Evolutionary conservation across 1,284 basidiomycete species (phyloP).

Genomic region (Trametes sp.): DNA sequence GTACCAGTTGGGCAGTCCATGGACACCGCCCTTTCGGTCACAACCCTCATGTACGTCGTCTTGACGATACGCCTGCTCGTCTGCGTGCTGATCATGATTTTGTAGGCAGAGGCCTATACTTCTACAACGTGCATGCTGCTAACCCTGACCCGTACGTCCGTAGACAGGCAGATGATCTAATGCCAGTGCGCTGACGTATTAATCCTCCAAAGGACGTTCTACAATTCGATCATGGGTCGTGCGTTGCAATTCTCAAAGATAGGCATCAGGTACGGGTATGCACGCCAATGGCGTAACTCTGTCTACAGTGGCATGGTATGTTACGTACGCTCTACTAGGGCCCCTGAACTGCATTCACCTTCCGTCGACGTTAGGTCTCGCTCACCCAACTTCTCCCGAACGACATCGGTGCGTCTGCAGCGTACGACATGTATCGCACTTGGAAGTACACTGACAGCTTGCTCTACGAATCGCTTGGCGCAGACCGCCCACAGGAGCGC

Average conservation of each 20-base stretch:
- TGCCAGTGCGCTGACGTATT: background rate
- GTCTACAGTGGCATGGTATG: conserved; percentile 64
- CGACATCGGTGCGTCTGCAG: conserved; percentile 73
- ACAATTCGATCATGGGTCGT: conserved; percentile 62
- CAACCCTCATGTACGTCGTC: conserved; percentile 57
- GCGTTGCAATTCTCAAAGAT: conserved; percentile 47
- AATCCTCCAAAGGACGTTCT: conserved; percentile 42
- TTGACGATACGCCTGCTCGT: conserved; percentile 11
- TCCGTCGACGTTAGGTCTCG: conserved; percentile 41
- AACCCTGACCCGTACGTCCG: conserved; percentile 62
- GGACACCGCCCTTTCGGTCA: conserved; percentile 62
- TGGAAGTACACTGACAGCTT: conserved; percentile 63
- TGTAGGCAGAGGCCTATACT: conserved; percentile 67
- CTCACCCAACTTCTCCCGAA: conserved; percentile 49
- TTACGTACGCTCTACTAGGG: conserved; percentile 8
- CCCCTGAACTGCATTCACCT: conserved; percentile 5
- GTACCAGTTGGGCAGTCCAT: conserved; percentile 63
- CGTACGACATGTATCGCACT: conserved; percentile 70
- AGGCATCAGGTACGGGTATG: conserved; percentile 61
- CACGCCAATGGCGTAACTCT: conserved; percentile 62
- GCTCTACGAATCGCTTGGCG: conserved; percentile 60
- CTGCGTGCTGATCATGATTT: conserved; percentile 2
- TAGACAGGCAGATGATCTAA: background rate
- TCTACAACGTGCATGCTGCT: conserved; percentile 64
- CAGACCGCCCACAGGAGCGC: conserved; percentile 60